Conservation (phyloP, 192 early-diverging fungal genomes). For the Piromyces sp. region DNA sequence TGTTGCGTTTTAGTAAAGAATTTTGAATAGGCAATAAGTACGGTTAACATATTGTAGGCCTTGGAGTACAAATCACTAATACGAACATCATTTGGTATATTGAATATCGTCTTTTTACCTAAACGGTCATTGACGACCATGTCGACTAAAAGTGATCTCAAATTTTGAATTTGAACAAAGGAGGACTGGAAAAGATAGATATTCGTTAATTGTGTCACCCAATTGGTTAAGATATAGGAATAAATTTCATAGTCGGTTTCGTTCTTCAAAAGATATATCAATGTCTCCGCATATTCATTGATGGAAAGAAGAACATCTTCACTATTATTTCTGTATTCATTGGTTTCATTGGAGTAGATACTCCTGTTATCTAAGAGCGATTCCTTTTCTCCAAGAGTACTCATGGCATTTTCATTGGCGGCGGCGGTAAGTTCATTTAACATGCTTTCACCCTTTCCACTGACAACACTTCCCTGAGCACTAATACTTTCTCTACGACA, state of each 20-base stretch:
- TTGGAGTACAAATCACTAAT: constrained; percentile 48
- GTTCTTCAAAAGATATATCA: constrained; percentile 42
- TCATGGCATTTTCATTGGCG: not conserved
- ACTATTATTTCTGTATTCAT: not conserved
- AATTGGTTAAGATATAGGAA: constrained; percentile 39
- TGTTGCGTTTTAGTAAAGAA: constrained; percentile 45
- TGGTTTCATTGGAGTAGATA: not conserved
- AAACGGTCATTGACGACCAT: constrained; percentile 35
- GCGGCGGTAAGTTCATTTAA: not conserved
- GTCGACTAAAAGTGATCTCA: constrained; percentile 35
- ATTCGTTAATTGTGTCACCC: constrained; percentile 53
- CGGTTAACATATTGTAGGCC: constrained; percentile 39
- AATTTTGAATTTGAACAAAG: constrained; percentile 22
- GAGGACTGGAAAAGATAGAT: constrained; percentile 52
- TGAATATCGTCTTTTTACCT: constrained; percentile 25
- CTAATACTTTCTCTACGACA: not conserved
- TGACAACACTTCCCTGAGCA: not conserved
- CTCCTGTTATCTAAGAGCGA: not conserved
- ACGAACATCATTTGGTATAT: constrained; percentile 34
- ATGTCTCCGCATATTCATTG: constrained; percentile 28
- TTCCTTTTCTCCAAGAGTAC: not conserved
- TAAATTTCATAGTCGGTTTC: constrained; percentile 56
- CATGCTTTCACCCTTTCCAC: not conserved
- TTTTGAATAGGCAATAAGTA: constrained; percentile 48
- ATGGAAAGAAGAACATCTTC: constrained; percentile 22